Evolutionary conservation across 2,329 filamentous ascomycete species (phyloP).

Genomic region (Chaetoscypha palmicola): DNA sequence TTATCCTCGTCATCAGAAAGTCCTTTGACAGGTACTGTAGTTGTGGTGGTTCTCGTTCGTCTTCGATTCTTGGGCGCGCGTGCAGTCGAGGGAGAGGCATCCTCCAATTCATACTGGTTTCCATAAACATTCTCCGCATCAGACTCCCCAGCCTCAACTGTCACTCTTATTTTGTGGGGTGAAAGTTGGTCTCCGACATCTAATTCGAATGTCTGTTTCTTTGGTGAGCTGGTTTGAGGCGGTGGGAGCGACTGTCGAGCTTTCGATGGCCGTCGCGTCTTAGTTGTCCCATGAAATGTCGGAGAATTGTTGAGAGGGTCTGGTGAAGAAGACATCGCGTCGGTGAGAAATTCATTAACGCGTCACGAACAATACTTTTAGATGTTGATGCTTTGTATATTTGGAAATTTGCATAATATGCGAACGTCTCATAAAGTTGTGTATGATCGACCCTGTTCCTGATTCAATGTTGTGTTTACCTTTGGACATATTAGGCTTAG

Average conservation of each 20-base stretch:
- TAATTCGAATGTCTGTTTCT: slow-evolving; percentile 31
- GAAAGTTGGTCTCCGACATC: slow-evolving; percentile 31
- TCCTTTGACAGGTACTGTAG: slow-evolving; percentile 29
- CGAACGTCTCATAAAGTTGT: no score
- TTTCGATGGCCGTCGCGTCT: slow-evolving; percentile 21
- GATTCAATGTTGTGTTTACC: no score
- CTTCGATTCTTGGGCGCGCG: slow-evolving; percentile 16
- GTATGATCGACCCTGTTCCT: no score
- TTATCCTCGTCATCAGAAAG: slow-evolving; percentile 29
- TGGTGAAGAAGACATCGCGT: slow-evolving; percentile 27
- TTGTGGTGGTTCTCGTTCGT: slow-evolving; percentile 28
- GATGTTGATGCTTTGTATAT: background rate
- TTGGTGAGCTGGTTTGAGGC: slow-evolving; percentile 20
- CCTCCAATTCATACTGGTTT: no score
- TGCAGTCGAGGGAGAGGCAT: slow-evolving; percentile 16
- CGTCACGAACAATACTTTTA: background rate
- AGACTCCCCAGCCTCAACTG: slow-evolving; percentile 30
- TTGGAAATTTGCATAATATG: background rate
- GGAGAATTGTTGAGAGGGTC: slow-evolving; percentile 30
- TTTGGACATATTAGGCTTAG: no score
- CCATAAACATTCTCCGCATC: slow-evolving; percentile 18
- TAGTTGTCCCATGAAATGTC: slow-evolving; percentile 24
- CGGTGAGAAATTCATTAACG: slow-evolving; percentile 18
- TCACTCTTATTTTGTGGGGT: slow-evolving; percentile 31
- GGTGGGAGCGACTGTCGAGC: slow-evolving; percentile 20